phyloP scores from a whole-genome alignment of 768 basidiomycete genomes.

The Collybiopsis luxurians region DNA sequence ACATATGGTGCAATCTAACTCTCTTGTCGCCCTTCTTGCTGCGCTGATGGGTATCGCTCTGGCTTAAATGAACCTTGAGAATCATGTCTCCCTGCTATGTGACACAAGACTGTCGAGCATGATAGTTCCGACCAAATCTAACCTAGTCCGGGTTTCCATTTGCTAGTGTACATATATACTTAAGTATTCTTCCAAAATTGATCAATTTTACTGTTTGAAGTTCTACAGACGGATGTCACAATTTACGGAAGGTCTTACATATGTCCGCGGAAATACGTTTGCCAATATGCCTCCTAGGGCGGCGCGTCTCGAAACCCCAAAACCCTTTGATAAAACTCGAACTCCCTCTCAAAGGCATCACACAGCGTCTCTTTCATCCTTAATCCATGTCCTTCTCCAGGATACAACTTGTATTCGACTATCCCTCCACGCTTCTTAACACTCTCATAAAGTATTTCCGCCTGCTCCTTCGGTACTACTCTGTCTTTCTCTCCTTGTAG shows the following conservation, averaged over 20 bases:
- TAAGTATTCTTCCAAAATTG: too few species aligned
- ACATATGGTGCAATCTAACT: background rate
- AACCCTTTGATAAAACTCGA: slow-evolving; percentile 39
- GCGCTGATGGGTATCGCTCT: slow-evolving; percentile 1
- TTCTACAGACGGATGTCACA: too few species aligned
- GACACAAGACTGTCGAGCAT: too few species aligned
- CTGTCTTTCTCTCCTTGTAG: slow-evolving; percentile 41
- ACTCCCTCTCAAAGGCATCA: slow-evolving; percentile 37
- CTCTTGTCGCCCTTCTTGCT: background rate
- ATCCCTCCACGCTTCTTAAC: slow-evolving; percentile 36
- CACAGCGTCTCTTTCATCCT: slow-evolving; percentile 39
- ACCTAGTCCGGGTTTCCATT: too few species aligned
- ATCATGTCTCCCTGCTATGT: background rate
- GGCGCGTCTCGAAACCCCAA: too few species aligned
- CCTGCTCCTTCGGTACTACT: slow-evolving; percentile 55
- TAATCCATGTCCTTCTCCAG: slow-evolving; percentile 53
- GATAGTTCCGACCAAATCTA: too few species aligned
- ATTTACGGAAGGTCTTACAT: too few species aligned
- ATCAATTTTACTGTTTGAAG: too few species aligned
- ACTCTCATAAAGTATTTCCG: slow-evolving; percentile 38
- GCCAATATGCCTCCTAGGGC: too few species aligned
- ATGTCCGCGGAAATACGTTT: too few species aligned
- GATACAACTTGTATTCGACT: slow-evolving; percentile 43
- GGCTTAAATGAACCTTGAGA: background rate
- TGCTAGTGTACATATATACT: too few species aligned